Percentiles rank a stretch among this genome's conserved stretches.
phyloP scores from a whole-genome alignment of 176 grass and related monocot genomes.

The Lolium perenne region DNA sequence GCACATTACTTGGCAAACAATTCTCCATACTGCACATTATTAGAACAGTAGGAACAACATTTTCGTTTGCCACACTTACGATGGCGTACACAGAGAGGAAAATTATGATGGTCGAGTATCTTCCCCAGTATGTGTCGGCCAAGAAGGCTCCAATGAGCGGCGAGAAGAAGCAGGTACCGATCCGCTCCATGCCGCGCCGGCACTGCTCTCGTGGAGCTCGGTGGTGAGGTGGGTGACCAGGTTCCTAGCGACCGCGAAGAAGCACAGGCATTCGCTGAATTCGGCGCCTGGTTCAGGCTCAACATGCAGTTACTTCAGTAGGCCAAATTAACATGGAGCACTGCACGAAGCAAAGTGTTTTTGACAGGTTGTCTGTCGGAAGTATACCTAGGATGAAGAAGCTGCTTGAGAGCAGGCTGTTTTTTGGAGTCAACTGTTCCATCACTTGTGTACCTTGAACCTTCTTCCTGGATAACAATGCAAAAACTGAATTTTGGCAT shows the following conservation, averaged over 20 bases:
- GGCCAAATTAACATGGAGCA: neutral
- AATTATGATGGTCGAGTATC: conserved; percentile 1
- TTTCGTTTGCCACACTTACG: neutral
- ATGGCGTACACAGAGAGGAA: neutral
- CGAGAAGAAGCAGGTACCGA: conserved; percentile 15
- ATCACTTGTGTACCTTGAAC: neutral
- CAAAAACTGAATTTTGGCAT: neutral
- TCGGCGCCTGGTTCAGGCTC: neutral
- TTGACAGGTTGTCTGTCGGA: neutral
- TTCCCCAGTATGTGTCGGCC: conserved; percentile 20
- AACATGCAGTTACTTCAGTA: neutral
- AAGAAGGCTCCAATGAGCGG: neutral
- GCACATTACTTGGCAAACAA: too few relatives aligned
- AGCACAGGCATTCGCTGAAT: conserved; percentile 13
- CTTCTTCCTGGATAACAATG: neutral
- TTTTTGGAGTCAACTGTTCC: neutral
- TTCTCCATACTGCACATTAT: too few relatives aligned
- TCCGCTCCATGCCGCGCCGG: neutral
- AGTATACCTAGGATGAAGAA: neutral
- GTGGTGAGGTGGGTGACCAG: conserved; percentile 14
- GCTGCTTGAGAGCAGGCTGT: conserved; percentile 2
- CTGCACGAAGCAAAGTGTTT: neutral
- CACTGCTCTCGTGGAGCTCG: conserved; percentile 23
- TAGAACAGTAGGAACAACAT: neutral
- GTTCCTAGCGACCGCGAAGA: neutral